phyloP scores from a whole-genome alignment of 2,329 filamentous ascomycete species.

The Trichoderma harzianum region DNA sequence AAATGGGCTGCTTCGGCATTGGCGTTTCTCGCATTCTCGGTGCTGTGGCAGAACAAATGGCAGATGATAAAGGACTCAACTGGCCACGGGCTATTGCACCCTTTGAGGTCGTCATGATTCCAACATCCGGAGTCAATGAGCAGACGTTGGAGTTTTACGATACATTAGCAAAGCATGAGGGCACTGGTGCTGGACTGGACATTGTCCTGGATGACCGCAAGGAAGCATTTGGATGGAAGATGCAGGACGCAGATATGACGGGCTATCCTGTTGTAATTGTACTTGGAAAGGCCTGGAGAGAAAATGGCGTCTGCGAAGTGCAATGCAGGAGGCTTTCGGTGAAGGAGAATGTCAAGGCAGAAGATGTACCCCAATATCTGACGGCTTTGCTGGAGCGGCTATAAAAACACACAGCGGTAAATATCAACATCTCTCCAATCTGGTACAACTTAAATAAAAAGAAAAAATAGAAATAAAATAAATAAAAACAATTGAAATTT shows the following conservation, averaged over 20 bases:
- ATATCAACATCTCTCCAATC: background rate
- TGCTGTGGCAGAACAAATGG: constrained; percentile 73
- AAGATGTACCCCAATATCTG: constrained; percentile 43
- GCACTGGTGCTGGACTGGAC: constrained; percentile 46
- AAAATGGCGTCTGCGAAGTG: constrained; percentile 63
- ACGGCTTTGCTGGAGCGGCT: constrained; percentile 46
- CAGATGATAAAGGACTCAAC: constrained; percentile 70
- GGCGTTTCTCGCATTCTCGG: constrained; percentile 88
- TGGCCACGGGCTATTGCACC: constrained; percentile 89
- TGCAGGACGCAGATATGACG: constrained; percentile 83
- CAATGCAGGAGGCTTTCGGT: constrained; percentile 69
- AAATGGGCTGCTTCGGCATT: constrained; percentile 97
- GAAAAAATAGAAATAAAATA: background rate
- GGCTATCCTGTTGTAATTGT: constrained; percentile 84
- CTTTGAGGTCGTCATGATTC: constrained; percentile 70
- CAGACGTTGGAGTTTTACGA: constrained; percentile 64
- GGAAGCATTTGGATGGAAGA: constrained; percentile 73
- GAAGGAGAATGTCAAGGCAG: constrained; percentile 55
- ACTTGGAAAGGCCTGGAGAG: constrained; percentile 67
- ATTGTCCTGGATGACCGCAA: constrained; percentile 70
- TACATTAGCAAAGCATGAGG: constrained; percentile 37
- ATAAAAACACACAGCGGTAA: constrained; percentile 39
- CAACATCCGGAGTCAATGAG: constrained; percentile 43
- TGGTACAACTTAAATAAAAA: background rate
- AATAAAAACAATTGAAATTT: background rate